phyloP scores from a whole-genome alignment of 2,329 filamentous ascomycete genomes.

The Tolypocladium sp. region DNA sequence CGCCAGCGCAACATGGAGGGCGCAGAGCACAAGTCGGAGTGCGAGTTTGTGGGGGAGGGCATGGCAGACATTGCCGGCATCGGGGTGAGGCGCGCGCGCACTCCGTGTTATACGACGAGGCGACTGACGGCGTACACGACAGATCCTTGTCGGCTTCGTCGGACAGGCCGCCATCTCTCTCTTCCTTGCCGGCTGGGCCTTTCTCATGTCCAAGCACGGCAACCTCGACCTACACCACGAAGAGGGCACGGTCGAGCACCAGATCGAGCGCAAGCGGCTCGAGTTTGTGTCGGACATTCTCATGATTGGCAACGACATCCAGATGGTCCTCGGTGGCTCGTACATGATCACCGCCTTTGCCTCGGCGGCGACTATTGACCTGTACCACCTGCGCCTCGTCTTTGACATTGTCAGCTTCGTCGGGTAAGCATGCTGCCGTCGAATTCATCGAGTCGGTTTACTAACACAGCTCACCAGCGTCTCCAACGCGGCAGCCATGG shows the following conservation, averaged over 20 bases:
- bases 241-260: slow-evolving; percentile 15
- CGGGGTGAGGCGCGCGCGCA: slow-evolving; percentile 13
- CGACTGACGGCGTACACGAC: neutral
- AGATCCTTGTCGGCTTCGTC: slow-evolving; percentile 22
- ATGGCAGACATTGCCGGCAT: slow-evolving; percentile 21
- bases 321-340: slow-evolving; percentile 20
- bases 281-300: slow-evolving; percentile 21
- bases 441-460: too few species aligned
- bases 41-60: slow-evolving; percentile 15
- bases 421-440: neutral
- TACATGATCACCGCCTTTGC: slow-evolving; percentile 19
- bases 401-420: slow-evolving; percentile 4
- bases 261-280: slow-evolving; percentile 18
- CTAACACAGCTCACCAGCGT: neutral
- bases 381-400: slow-evolving; percentile 22
- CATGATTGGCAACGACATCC: slow-evolving; percentile 23
- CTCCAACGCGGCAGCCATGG: neutral
- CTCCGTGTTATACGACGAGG: neutral
- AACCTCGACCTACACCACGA: slow-evolving; percentile 15
- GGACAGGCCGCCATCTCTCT: slow-evolving; percentile 13
- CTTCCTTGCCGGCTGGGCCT: slow-evolving; percentile 20
- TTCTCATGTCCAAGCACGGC: slow-evolving; percentile 19
- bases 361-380: slow-evolving; percentile 13
- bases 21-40: slow-evolving; percentile 2
- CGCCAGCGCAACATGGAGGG: neutral